These are phyloP conservation scores for Blastomyces percursus DNA, from an alignment of 2,329 filamentous ascomycete genomes.

Conservation along the genomic window DNA sequence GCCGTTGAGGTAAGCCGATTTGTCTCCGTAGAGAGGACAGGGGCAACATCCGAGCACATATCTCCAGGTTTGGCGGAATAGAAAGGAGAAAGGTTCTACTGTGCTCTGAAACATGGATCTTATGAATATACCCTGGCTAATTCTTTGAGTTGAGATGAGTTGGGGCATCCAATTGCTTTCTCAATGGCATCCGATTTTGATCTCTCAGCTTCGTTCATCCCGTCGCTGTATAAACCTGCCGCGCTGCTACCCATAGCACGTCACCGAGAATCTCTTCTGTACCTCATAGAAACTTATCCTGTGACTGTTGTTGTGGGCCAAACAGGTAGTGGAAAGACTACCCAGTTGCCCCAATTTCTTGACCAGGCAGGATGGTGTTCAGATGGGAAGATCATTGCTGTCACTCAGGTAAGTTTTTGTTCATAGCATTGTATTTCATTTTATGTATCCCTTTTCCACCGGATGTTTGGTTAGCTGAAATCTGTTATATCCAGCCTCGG, in stretches of 20 bases:
- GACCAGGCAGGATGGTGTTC: slow-evolving; percentile 81
- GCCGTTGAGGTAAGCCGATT: not conserved
- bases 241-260: slow-evolving; percentile 77
- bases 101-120: slow-evolving; percentile 1
- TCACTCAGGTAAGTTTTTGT: slow-evolving; percentile 66
- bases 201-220: slow-evolving; percentile 48
- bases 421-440: not conserved
- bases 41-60: not conserved
- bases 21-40: not conserved
- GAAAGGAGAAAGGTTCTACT: not conserved
- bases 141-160: not conserved
- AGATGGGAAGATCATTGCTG: slow-evolving; percentile 69
- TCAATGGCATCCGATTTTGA: slow-evolving; percentile 36
- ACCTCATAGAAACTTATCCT: slow-evolving; percentile 70
- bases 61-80: not conserved
- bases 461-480: slow-evolving; percentile 5
- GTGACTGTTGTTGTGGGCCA: slow-evolving; percentile 87
- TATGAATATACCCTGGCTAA: not conserved
- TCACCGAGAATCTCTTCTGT: slow-evolving; percentile 67
- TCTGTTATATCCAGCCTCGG: slow-evolving; percentile 51
- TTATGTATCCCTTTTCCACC: not conserved
- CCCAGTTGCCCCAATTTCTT: slow-evolving; percentile 86
- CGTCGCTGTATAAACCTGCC: slow-evolving; percentile 74
- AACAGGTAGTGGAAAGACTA: slow-evolving; percentile 91
- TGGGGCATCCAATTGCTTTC: not conserved